Percentiles rank a stretch among this genome's conserved stretches.
phyloP scores from a whole-genome alignment of 2,329 filamentous ascomycete genomes.

The Hymenoscyphus albidus region DNA sequence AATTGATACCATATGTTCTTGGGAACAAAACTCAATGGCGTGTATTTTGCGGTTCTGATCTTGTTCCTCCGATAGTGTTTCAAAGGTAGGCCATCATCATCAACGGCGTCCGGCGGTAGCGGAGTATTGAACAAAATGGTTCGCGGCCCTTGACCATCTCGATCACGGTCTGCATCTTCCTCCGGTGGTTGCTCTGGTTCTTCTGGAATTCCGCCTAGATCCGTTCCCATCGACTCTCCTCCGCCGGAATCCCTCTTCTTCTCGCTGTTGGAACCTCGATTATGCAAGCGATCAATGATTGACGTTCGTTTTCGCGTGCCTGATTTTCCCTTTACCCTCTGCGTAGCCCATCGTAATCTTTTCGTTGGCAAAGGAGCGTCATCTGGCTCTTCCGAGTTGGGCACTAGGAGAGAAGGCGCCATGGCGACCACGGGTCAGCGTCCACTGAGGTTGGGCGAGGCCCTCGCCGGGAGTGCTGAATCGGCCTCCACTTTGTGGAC shows the following conservation, averaged over 20 bases:
- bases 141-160: slow-evolving; percentile 41
- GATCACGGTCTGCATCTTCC: slow-evolving; percentile 38
- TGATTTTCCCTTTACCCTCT: slow-evolving; percentile 72
- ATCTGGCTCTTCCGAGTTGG: slow-evolving; percentile 31
- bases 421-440: slow-evolving; percentile 17
- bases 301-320: slow-evolving; percentile 77
- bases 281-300: slow-evolving; percentile 72
- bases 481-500: slow-evolving; percentile 16
- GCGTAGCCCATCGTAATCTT: slow-evolving; percentile 93
- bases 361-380: slow-evolving; percentile 60
- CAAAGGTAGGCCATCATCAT: slow-evolving; percentile 74
- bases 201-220: slow-evolving; percentile 33
- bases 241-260: slow-evolving; percentile 59
- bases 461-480: slow-evolving; percentile 21
- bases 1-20: slow-evolving; percentile 99
- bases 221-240: slow-evolving; percentile 35
- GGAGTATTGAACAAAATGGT: slow-evolving; percentile 83
- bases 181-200: slow-evolving; percentile 21
- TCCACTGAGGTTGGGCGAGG: slow-evolving; percentile 21
- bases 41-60: slow-evolving; percentile 97
- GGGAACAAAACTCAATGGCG: slow-evolving; percentile 86
- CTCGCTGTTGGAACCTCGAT: slow-evolving; percentile 55
- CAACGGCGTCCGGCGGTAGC: slow-evolving; percentile 68
- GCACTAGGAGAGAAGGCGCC: slow-evolving; percentile 9
- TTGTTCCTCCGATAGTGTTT: slow-evolving; percentile 83